Evolutionary conservation across 2,329 filamentous ascomycete species (phyloP).

Genomic region (Spiromastix sp.): DNA sequence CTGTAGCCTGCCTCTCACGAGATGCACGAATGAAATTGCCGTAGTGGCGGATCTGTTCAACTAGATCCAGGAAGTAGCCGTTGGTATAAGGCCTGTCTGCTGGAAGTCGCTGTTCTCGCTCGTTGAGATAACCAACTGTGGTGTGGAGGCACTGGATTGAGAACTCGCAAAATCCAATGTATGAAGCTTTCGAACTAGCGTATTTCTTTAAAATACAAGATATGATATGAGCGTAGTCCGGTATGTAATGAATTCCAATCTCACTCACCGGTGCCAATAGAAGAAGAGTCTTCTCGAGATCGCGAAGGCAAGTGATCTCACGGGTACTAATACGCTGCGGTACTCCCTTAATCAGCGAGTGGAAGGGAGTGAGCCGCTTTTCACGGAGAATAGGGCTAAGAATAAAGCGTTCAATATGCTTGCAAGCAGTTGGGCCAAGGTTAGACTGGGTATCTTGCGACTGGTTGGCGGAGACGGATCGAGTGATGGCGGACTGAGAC

Average conservation of each 20-base stretch:
- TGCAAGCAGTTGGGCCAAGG: slow-evolving; percentile 59
- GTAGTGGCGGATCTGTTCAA: slow-evolving; percentile 87
- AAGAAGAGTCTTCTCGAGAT: slow-evolving; percentile 87
- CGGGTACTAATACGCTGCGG: slow-evolving; percentile 71
- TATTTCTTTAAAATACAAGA: slow-evolving; percentile 58
- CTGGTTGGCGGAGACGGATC: slow-evolving; percentile 44
- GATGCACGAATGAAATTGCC: slow-evolving; percentile 70
- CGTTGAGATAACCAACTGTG: slow-evolving; percentile 74
- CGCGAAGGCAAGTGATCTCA: slow-evolving; percentile 81
- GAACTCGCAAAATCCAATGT: slow-evolving; percentile 80
- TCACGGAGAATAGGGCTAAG: slow-evolving; percentile 69
- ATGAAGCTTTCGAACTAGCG: slow-evolving; percentile 58
- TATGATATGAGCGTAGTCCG: slow-evolving; percentile 59
- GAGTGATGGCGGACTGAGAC: slow-evolving; percentile 48
- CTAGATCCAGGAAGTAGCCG: slow-evolving; percentile 93
- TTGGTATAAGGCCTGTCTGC: slow-evolving; percentile 85
- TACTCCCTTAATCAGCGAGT: slow-evolving; percentile 66
- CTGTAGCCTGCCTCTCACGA: slow-evolving; percentile 50
- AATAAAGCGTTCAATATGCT: slow-evolving; percentile 70
- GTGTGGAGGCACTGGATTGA: slow-evolving; percentile 85
- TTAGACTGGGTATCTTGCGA: slow-evolving; percentile 40
- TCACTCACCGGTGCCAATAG: slow-evolving; percentile 89
- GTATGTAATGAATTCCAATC: slow-evolving; percentile 41
- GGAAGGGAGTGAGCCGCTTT: slow-evolving; percentile 65
- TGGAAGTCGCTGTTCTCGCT: slow-evolving; percentile 75